These are phyloP conservation scores for Beauveria sp. DNA, from an alignment of 2,329 filamentous ascomycete genomes.

Conservation along the genomic window DNA sequence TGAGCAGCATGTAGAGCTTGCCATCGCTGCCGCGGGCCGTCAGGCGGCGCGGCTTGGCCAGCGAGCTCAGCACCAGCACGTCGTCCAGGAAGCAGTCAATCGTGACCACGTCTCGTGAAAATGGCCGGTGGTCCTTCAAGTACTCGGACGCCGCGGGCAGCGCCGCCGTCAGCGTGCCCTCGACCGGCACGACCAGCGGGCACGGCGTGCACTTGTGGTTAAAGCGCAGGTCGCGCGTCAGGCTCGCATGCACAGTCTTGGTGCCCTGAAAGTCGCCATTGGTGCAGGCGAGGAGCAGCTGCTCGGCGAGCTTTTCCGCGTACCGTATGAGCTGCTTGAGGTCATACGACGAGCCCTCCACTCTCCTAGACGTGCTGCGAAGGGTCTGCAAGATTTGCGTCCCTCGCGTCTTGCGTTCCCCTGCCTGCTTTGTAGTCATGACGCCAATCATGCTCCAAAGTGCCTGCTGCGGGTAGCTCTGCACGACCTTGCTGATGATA, in stretches of 20 bases:
- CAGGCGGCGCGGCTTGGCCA: constrained; percentile 87
- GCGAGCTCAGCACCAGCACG: constrained; percentile 79
- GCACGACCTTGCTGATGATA: constrained; percentile 82
- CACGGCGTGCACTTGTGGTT: constrained; percentile 78
- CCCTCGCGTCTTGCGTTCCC: constrained; percentile 54
- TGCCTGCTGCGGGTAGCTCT: constrained; percentile 80
- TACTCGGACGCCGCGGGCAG: constrained; percentile 69
- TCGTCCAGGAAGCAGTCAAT: constrained; percentile 78
- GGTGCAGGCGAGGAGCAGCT: constrained; percentile 73
- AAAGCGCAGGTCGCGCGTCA: constrained; percentile 73
- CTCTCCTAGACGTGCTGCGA: constrained; percentile 40
- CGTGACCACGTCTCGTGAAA: constrained; percentile 77
- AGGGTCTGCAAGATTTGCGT: constrained; percentile 44
- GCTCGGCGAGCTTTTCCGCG: constrained; percentile 76
- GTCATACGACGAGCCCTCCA: constrained; percentile 47
- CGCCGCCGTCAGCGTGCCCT: constrained; percentile 73
- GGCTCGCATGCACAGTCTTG: constrained; percentile 60
- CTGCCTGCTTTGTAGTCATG: constrained; percentile 66
- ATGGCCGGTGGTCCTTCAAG: constrained; percentile 72
- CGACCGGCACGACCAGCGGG: constrained; percentile 79
- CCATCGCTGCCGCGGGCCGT: constrained; percentile 86
- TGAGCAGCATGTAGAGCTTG: constrained; percentile 77
- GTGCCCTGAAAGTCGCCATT: constrained; percentile 65
- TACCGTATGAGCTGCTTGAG: constrained; percentile 64
- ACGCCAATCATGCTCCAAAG: constrained; percentile 88